Evolutionary conservation across 1,139 yeast species (phyloP), one percentile per base, ranked within the genome.

Genomic region (Maudiozyma humilis): DNA sequence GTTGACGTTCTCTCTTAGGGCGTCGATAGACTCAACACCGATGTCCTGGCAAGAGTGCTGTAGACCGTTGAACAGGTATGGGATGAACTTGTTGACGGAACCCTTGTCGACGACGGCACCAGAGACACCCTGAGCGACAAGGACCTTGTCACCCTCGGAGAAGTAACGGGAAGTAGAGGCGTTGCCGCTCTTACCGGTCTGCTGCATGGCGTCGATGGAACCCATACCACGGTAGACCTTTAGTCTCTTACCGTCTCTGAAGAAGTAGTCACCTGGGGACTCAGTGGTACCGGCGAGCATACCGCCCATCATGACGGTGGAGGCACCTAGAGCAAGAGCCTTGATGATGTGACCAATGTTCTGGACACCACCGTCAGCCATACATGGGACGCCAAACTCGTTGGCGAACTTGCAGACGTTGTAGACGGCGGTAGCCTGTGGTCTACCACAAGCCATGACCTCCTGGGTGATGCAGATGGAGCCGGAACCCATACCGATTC

Each of bases 391-490:
- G 38, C 62, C 62, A 29, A 60, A 55, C 40, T 61, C 56, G 29
- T 60, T 58, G 12, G 65, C 63, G 41, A 66, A 59, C 59, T 72
- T 65, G 25, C 65, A 54, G 34, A 73, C 65, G 38, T 74, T 76
- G 51, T 52, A 70, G 16, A 65, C 71, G 38, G 82, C 76, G 3
- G 91, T 75, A 46, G 97, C 99, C 75, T 93, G 98, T 49, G 99
- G 98, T 77, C 98, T 89, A 71, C 99, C 99, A 72, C 96, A 94
- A 43, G 99, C 98, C 99, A 91, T 91, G 49, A 91, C 98, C 72
- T 91, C 99, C 73, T 93, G 98, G 47, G 98, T 91, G 64, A 91
- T 93, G 77, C 97, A 91, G 64, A 91, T 91, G 48, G 96, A 87
- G 63, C 98, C 98, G 36, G 97, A 87, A 62, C 99, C 99, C 99